Conservation (phyloP, 2,329 filamentous ascomycete genomes). For the Ascosphaera apis region DNA sequence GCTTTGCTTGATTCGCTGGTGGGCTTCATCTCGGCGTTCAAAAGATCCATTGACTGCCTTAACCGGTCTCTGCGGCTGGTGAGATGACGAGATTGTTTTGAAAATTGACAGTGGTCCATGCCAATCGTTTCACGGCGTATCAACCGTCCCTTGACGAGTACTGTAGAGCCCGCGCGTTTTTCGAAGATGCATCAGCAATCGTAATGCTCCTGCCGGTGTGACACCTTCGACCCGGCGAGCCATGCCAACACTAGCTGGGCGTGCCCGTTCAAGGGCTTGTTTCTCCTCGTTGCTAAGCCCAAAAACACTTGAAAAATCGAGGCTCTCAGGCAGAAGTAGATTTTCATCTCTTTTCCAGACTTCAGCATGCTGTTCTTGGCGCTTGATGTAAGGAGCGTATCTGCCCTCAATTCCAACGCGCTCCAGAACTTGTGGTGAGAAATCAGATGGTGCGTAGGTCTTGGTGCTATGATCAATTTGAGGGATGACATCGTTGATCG, state of each 20-base stretch:
- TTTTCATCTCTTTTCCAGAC: slow-evolving; percentile 55
- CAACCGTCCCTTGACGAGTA: no score
- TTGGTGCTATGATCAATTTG: slow-evolving; percentile 22
- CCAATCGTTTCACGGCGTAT: no score
- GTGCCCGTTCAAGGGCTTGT: slow-evolving; percentile 41
- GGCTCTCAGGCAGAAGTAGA: slow-evolving; percentile 43
- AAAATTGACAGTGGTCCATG: no score
- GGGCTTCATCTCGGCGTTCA: no score
- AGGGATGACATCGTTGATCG: slow-evolving; percentile 32
- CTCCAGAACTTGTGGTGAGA: slow-evolving; percentile 32
- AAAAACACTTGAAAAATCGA: slow-evolving; percentile 52
- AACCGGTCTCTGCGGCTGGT: no score
- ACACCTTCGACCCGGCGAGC: slow-evolving; percentile 66
- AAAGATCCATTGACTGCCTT: no score
- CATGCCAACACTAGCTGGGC: slow-evolving; percentile 72
- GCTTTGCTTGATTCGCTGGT: no score
- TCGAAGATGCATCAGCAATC: slow-evolving; percentile 21
- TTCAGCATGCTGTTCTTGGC: slow-evolving; percentile 43
- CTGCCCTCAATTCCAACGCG: slow-evolving; percentile 60
- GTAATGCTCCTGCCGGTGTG: slow-evolving; percentile 22
- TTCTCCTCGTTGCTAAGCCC: slow-evolving; percentile 66
- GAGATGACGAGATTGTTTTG: no score
- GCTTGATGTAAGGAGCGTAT: slow-evolving; percentile 68
- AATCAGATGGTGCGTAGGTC: slow-evolving; percentile 26
- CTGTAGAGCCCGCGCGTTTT: slow-evolving; percentile 5